phyloP scores from a whole-genome alignment of 2,329 filamentous ascomycete species.

The Furcasterigmium sp. region DNA sequence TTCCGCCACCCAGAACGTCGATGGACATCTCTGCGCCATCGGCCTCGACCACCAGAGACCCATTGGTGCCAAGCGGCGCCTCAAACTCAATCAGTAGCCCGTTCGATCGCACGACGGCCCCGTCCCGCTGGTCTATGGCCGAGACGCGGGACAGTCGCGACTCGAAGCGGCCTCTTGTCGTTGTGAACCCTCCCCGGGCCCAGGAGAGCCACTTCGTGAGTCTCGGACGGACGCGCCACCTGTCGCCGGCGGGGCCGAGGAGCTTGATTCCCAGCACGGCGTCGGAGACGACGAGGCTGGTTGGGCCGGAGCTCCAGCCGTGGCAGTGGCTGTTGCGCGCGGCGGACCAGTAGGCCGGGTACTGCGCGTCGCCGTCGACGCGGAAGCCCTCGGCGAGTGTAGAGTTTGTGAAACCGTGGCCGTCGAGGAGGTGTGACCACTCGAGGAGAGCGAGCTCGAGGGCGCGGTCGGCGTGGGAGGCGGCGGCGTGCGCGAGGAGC shows the following conservation, averaged over 20 bases:
- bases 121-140: constrained; percentile 2
- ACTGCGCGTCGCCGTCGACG: constrained; percentile 27
- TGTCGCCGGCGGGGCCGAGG: constrained; percentile 15
- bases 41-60: constrained; percentile 12
- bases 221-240: constrained; percentile 19
- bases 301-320: constrained; percentile 29
- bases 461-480: constrained; percentile 26
- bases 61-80: constrained; percentile 10
- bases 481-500: constrained; percentile 28
- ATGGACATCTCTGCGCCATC: constrained; percentile 3
- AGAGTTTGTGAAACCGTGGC: constrained; percentile 32
- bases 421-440: constrained; percentile 33
- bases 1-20: constrained; percentile 9
- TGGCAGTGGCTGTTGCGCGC: constrained; percentile 28
- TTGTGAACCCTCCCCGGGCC: constrained; percentile 30
- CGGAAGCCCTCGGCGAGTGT: constrained; percentile 36
- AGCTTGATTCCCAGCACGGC: constrained; percentile 23
- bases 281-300: constrained; percentile 19
- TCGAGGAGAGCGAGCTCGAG: constrained; percentile 33
- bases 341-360: constrained; percentile 22
- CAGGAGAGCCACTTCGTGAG: constrained; percentile 26
- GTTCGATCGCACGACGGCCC: background rate
- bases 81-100: constrained; percentile 10
- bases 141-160: constrained; percentile 19
- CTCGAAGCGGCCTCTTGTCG: constrained; percentile 23